phyloP scores from a whole-genome alignment of 2,329 filamentous ascomycete species.

The Botryotinia calthae region DNA sequence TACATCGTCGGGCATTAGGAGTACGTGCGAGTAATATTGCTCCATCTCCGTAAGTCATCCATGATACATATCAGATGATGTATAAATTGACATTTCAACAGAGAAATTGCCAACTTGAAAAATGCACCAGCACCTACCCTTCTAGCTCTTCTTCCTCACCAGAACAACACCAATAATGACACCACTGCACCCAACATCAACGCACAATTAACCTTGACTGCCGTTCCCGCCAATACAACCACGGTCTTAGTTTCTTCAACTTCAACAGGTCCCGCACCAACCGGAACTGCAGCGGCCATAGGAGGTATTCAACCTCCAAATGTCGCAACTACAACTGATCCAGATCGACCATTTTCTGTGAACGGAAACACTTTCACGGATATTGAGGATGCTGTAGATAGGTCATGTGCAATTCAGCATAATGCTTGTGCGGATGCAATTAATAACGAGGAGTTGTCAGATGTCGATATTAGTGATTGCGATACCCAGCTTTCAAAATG shows the following conservation, averaged over 20 bases:
- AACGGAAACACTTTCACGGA: slow-evolving; percentile 4
- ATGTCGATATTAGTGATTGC: slow-evolving; percentile 5
- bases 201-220: not conserved
- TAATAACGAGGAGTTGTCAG: not conserved
- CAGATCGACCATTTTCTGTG: slow-evolving; percentile 1
- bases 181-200: not conserved
- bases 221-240: slow-evolving; percentile 10
- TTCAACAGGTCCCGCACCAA: not conserved
- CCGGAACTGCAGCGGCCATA: not conserved
- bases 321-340: slow-evolving; percentile 9
- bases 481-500: not conserved
- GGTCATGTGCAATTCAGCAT: slow-evolving; percentile 11
- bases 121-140: not conserved
- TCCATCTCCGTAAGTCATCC: not conserved
- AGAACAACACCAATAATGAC: not conserved
- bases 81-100: not conserved
- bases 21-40: not conserved
- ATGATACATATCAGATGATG: not conserved
- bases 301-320: slow-evolving; percentile 8
- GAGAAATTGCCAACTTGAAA: not conserved
- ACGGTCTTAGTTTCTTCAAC: not conserved
- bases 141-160: not conserved
- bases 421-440: slow-evolving; percentile 17
- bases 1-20: not conserved
- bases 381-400: slow-evolving; percentile 6